Evolutionary conservation across 345 rosid genomes (phyloP).

Genomic region (Pugionium cornutum): DNA sequence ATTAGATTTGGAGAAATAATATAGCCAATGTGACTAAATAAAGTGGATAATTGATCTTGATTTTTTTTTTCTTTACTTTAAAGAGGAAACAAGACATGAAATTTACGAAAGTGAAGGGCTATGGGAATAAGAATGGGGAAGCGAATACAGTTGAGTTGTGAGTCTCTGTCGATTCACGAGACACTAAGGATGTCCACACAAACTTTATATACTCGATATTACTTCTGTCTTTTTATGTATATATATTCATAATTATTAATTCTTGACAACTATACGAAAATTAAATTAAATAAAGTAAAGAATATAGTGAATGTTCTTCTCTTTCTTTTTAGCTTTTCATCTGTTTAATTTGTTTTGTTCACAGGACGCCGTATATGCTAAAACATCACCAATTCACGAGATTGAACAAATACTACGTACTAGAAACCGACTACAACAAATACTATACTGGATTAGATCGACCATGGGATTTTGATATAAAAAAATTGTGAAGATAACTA

Average conservation of each 20-base stretch:
- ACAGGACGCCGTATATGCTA: conserved; percentile 17
- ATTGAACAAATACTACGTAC: conserved; percentile 13
- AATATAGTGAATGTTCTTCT: conserved; percentile 33
- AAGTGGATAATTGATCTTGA: background rate
- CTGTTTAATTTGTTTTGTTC: background rate
- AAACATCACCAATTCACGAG: conserved; percentile 21
- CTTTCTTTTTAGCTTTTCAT: background rate
- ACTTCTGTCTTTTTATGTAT: conserved; percentile 31
- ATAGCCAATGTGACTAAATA: too few species aligned
- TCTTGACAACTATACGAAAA: conserved; percentile 23
- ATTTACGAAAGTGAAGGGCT: conserved; percentile 15
- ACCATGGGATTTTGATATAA: background rate
- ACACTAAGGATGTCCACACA: conserved; percentile 37
- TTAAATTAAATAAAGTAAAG: background rate
- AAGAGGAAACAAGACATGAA: conserved; percentile 21
- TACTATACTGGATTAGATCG: background rate
- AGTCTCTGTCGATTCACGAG: conserved; percentile 45
- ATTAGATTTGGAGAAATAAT: too few species aligned
- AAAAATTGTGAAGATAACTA: background rate
- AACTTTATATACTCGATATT: conserved; percentile 27
- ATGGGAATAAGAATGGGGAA: conserved; percentile 34
- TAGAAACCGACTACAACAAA: conserved; percentile 6
- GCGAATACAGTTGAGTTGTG: conserved; percentile 18
- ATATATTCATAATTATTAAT: background rate
- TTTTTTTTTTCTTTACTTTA: background rate